Evolutionary conservation across 2,329 filamentous ascomycete species (phyloP).

Genomic region (Setomelanomma holmii): DNA sequence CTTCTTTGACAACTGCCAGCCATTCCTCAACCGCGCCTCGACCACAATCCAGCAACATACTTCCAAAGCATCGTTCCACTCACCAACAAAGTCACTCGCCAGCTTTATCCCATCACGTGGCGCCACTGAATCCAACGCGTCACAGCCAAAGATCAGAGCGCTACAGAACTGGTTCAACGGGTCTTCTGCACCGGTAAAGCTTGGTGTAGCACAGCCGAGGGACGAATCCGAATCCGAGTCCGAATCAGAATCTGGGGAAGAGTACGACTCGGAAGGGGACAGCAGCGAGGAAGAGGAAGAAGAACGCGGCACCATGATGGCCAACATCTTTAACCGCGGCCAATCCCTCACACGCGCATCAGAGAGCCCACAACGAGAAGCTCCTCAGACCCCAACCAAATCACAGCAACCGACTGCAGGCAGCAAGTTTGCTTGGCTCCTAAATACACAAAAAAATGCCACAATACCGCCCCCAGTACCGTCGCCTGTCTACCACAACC

Average conservation of each 20-base stretch:
- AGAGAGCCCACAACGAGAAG: constrained; percentile 28
- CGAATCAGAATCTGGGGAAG: constrained; percentile 32
- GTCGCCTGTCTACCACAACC: constrained; percentile 46
- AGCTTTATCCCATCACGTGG: constrained; percentile 48
- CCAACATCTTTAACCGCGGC: constrained; percentile 42
- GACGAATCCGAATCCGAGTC: constrained; percentile 38
- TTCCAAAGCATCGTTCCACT: constrained; percentile 46
- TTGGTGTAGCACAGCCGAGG: constrained; percentile 46
- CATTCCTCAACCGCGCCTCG: constrained; percentile 43
- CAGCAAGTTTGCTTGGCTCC: constrained; percentile 47
- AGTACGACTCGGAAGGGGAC: constrained; percentile 31
- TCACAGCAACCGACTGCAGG: constrained; percentile 32
- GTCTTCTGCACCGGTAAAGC: constrained; percentile 57
- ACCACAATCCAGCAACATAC: constrained; percentile 48
- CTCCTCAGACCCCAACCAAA: constrained; percentile 23
- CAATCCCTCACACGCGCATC: constrained; percentile 30
- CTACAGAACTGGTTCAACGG: constrained; percentile 62
- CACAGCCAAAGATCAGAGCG: constrained; percentile 40
- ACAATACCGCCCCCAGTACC: constrained; percentile 28
- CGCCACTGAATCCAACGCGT: constrained; percentile 38
- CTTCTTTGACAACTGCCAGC: constrained; percentile 47
- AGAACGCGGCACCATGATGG: constrained; percentile 39
- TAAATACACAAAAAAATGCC: constrained; percentile 45
- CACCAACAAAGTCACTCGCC: constrained; percentile 48
- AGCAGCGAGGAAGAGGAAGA: constrained; percentile 17